Conservation (phyloP, 148 eudicot species). For the Arctostaphylos glauca region DNA sequence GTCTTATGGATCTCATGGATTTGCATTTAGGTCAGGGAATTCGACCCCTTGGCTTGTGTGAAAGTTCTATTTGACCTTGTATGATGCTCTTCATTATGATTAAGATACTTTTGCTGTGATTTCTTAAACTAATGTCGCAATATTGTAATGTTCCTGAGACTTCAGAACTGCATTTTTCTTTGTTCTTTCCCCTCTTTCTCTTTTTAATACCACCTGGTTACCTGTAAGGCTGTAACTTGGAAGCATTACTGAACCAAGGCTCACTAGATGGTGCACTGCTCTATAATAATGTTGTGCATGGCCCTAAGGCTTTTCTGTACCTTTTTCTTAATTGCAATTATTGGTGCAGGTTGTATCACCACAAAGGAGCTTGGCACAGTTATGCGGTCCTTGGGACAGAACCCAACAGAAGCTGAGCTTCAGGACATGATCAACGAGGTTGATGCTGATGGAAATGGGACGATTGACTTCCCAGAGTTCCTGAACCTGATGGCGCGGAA, state of each 20-base stretch:
- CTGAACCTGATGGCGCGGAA: constrained; percentile 48
- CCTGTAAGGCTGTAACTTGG: neutral
- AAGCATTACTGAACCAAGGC: neutral
- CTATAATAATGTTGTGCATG: neutral
- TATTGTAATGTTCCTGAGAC: neutral
- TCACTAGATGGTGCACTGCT: neutral
- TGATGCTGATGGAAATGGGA: constrained; percentile 46
- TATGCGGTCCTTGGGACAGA: constrained; percentile 47
- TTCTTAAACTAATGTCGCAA: neutral
- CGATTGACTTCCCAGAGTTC: constrained; percentile 48
- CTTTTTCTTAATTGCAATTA: neutral
- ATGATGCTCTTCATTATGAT: neutral
- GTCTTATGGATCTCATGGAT: neutral
- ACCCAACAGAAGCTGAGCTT: constrained; percentile 47
- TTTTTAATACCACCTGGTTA: neutral
- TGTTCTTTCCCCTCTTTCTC: neutral
- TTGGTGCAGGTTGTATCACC: constrained; percentile 39
- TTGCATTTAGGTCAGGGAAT: neutral
- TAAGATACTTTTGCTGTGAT: neutral
- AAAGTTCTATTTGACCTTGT: neutral
- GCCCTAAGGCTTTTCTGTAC: neutral
- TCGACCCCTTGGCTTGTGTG: neutral
- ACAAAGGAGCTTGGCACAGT: constrained; percentile 49
- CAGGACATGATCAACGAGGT: constrained; percentile 49
- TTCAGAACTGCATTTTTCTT: neutral